phyloP scores from a whole-genome alignment of 495 filamentous ascomycete species.

The Geopyxis carbonaria region DNA sequence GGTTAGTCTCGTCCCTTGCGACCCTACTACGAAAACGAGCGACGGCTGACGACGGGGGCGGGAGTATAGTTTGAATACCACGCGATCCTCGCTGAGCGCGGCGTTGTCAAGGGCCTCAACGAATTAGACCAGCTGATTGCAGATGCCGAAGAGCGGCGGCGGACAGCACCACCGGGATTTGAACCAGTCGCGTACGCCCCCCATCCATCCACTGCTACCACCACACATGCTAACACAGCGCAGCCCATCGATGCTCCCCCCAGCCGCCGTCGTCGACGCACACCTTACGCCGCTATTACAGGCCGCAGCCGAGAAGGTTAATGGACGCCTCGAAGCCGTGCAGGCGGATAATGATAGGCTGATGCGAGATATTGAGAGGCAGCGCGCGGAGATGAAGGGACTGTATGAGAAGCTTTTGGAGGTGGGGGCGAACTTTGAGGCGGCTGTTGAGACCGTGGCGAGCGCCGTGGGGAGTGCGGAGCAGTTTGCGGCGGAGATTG shows the following conservation, averaged over 20 bases:
- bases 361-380: constrained; percentile 16
- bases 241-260: constrained; percentile 18
- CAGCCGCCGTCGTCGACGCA: constrained; percentile 12
- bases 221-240: no score
- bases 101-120: constrained; percentile 62
- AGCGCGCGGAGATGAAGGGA: constrained; percentile 16
- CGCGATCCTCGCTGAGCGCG: constrained; percentile 47
- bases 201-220: no score
- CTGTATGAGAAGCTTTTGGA: constrained; percentile 12
- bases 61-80: constrained; percentile 51
- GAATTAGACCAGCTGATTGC: constrained; percentile 58
- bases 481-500: no score
- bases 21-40: background rate
- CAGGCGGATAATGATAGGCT: constrained; percentile 11
- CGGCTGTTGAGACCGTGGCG: constrained; percentile 12
- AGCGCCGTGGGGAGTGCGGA: background rate
- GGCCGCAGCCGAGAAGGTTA: constrained; percentile 11
- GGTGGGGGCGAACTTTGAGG: constrained; percentile 11
- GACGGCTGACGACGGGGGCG: background rate
- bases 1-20: constrained; percentile 7
- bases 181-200: constrained; percentile 13
- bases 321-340: constrained; percentile 7
- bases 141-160: constrained; percentile 37
- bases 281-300: constrained; percentile 15
- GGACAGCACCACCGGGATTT: constrained; percentile 7